phyloP scores from a whole-genome alignment of 345 rosid genomes.

The Arabis alpina region DNA sequence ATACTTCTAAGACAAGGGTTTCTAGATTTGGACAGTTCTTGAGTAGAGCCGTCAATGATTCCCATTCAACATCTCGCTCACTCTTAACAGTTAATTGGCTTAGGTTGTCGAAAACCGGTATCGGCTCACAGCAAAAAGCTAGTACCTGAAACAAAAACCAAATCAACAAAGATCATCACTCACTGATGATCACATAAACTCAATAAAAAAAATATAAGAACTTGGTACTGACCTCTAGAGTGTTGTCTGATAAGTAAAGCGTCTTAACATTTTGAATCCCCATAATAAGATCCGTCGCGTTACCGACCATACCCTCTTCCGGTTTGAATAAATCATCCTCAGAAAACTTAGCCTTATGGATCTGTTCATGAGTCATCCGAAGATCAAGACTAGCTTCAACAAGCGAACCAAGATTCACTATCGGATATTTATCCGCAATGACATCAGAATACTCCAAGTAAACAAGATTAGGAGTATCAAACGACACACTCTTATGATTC shows the following conservation, averaged over 20 bases:
- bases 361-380: constrained; percentile 14
- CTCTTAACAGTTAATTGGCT: not conserved
- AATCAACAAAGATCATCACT: not conserved
- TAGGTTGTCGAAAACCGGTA: not conserved
- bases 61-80: constrained; percentile 2
- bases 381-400: constrained; percentile 29
- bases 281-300: not conserved
- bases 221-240: constrained; percentile 2
- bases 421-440: not conserved
- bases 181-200: not conserved
- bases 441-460: constrained; percentile 9
- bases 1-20: constrained; percentile 5
- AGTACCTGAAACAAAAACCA: not conserved
- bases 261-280: constrained; percentile 13
- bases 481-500: not conserved
- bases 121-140: constrained; percentile 8
- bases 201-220: not conserved
- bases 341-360: not conserved
- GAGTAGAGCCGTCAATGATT: constrained; percentile 7
- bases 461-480: constrained; percentile 20
- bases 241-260: constrained; percentile 10
- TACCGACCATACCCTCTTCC: not conserved
- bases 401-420: constrained; percentile 17
- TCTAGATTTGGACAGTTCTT: constrained; percentile 3
- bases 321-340: not conserved